Base-by-base conservation (phyloP, 1,284 basidiomycete species). In the Puccinia coronata region DNA sequence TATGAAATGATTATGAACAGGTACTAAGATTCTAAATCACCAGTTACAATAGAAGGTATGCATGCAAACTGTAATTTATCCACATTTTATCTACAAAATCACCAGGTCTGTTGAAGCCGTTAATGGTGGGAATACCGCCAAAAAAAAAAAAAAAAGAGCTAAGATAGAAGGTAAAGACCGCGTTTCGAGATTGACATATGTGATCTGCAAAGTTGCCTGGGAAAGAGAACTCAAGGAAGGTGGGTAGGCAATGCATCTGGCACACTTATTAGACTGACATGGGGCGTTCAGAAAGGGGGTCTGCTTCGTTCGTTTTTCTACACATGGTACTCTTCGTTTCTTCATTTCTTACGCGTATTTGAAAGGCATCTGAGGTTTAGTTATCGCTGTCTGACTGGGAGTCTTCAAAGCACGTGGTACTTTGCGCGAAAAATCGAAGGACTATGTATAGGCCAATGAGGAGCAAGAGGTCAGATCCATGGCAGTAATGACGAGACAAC, bases 381-480 rank as follows among this genome's bases (percentile, higher is more conserved):
- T 28, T 28, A 20, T 47, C 63, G 41, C 63, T 43, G 12, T 67
- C 41, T 47, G 41, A 0, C n/a, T 67, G 59, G 2, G 53, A 34
- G 53, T 41, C 71, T 43, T 73, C 53, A 59, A 73, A 73, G 53
- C 71, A 73, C 5, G 36, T 28, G 34, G 71, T 73, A 59, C 59
- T 73, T 59, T 73, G 53, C 9, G 39, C 53, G 16, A 73, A 73
- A 59, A 73, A 73, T 25, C 53, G 71, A 28, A 73, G 71, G 53
- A 73, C 71, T 73, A 55, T 25, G 28, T 73, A 55, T 25, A 41
- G n/a, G 41, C 51, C 14, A 25, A 28, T 53, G 47, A 36, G 41
- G 53, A 73, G 31, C 14, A 18, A 73, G 9, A 28, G 34, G 18
- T 51, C n/a, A 51, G 43, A 43, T 39, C 8, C n/a, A n/a, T n/a